Base-by-base conservation (phyloP, 768 basidiomycete genomes). In the Phaeotremella skinneri region DNA sequence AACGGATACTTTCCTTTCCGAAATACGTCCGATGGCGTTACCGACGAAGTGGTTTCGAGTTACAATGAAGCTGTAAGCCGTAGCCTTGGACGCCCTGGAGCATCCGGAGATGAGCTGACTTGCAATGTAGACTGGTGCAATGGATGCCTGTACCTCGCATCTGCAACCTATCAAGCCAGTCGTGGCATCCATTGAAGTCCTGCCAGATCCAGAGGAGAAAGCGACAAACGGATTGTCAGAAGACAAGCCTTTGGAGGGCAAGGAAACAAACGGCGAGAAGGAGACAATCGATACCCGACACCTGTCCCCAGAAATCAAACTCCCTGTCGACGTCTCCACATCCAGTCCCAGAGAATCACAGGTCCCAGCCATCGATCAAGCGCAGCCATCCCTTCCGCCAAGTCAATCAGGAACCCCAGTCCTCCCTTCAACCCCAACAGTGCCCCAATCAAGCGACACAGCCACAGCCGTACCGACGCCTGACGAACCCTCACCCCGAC, bases 1-100 rank as follows among this genome's bases (percentile, higher is more conserved):
- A 48, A 60, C n/a, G 59, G 63, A 6, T 14, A 20, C 25, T 58
- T 64, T 30, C 21, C 26, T 11, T 56, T 67, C 31, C 60, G 63
- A 55, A 61, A 56, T 20, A 58, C 49, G 37, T 48, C 52, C 13
- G 64, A 60, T 27, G 58, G 59, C 9, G 50, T 68, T 2, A 61
- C 67, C 27, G 71, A 70, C 49, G 41, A 61, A 32, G 81, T 74
- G 1, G 50, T 82, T 17, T 76, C 81, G 14, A 71, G 76, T 3
- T 73, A 79, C 34, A 80, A 81, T 21, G 79, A 80, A 56, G 69
- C 79, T n/a, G 82, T 82, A 57, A 65, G 81, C 75, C 27, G 26
- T 34, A 16, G 16, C 14, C 31, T n/a, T n/a, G 25, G 53, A 29
- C 32, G 31, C 26, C 27, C 13, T 34, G 37, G 17, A 26, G 1